Percentiles rank a stretch among this genome's conserved stretches.
Conservation (phyloP, 2,329 filamentous ascomycete species). For the Pseudogymnoascus verrucosus region DNA sequence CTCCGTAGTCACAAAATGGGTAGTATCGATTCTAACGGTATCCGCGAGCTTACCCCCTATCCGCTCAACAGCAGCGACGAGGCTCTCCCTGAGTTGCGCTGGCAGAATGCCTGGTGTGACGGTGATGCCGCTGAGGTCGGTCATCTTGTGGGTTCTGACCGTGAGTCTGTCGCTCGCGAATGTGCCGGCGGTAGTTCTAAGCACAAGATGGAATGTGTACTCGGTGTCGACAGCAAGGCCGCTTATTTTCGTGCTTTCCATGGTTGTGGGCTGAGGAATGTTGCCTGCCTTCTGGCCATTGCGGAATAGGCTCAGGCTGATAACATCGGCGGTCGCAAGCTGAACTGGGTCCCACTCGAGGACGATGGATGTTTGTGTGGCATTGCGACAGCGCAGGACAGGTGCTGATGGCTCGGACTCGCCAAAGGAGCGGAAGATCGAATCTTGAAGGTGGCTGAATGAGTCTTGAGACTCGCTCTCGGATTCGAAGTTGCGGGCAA, state of each 20-base stretch:
- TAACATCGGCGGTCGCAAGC: conserved; percentile 83
- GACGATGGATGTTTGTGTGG: conserved; percentile 95
- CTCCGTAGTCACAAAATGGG: conserved; percentile 95
- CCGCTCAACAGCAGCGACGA: conserved; percentile 68
- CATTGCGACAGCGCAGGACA: conserved; percentile 84
- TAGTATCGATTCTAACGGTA: conserved; percentile 89
- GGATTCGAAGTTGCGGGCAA: conserved; percentile 74
- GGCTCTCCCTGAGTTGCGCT: conserved; percentile 59
- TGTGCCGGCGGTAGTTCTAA: conserved; percentile 85
- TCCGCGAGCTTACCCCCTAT: conserved; percentile 92
- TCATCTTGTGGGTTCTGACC: conserved; percentile 97
- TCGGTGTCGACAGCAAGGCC: conserved; percentile 94
- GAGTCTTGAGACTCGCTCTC: conserved; percentile 66
- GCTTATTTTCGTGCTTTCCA: conserved; percentile 93
- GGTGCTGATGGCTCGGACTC: conserved; percentile 68
- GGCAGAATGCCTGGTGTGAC: conserved; percentile 86
- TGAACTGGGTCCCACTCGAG: conserved; percentile 96
- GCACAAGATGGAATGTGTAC: conserved; percentile 87
- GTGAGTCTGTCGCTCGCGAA: conserved; percentile 74
- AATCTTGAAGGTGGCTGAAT: conserved; percentile 80
- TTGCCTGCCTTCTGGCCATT: conserved; percentile 96
- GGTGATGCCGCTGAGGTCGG: conserved; percentile 88
- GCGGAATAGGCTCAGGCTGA: conserved; percentile 83
- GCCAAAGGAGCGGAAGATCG: conserved; percentile 82
- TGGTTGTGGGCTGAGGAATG: conserved; percentile 79